A percentile compares a stretch with the other conserved stretches of the same genome.
Evolutionary conservation across 805 yeast genomes (phyloP).

Genomic region (Brettanomyces sp.): DNA sequence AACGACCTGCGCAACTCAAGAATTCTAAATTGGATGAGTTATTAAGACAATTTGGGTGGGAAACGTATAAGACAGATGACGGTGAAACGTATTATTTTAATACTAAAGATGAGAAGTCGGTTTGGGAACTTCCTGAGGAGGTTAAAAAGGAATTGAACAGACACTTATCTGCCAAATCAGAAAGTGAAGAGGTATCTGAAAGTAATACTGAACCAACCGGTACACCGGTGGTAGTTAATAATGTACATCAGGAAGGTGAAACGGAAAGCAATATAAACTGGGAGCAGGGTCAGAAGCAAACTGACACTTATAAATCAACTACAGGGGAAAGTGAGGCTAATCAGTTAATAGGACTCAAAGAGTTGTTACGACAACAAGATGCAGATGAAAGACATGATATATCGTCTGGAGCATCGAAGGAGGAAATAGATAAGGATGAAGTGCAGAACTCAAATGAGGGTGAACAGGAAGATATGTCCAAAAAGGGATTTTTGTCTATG

Average conservation of each 20-base stretch:
- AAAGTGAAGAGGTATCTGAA: neutral
- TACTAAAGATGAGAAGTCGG: constrained; percentile 51
- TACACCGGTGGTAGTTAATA: neutral
- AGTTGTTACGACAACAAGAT: neutral
- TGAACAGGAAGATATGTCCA: constrained; percentile 2
- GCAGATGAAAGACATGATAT: neutral
- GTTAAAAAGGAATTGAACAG: constrained; percentile 15
- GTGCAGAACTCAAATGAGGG: neutral
- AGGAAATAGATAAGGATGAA: neutral
- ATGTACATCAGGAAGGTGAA: neutral
- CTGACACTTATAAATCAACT: neutral
- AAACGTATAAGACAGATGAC: constrained; percentile 36
- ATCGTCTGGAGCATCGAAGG: neutral
- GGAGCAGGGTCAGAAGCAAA: neutral
- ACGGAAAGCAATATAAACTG: neutral
- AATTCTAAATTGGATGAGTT: constrained; percentile 29
- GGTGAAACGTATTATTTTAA: constrained; percentile 67
- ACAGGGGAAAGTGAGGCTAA: neutral
- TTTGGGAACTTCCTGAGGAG: constrained; percentile 71
- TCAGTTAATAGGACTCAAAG: neutral
- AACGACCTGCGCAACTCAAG: constrained; percentile 51
- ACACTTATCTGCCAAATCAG: neutral
- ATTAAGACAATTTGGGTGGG: constrained; percentile 45
- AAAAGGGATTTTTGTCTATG: constrained; percentile 42
- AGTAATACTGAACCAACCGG: neutral